Base-by-base conservation (phyloP, 345 rosid genomes). In the Syzygium grande region DNA sequence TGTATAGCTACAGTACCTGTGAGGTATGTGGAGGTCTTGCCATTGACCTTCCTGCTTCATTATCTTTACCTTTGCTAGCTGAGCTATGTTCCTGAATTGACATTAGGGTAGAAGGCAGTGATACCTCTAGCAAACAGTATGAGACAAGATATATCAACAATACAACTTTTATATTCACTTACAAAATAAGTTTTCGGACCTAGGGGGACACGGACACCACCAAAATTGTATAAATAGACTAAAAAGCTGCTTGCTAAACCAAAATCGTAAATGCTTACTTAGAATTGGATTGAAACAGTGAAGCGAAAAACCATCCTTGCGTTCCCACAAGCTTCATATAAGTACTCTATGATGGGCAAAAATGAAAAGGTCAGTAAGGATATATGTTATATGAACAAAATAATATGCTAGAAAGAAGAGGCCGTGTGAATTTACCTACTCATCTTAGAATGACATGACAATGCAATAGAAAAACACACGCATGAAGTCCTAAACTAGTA, bases 291-390 rank as follows among this genome's bases (percentile, higher is more conserved):
- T 94, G 96, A 89, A 84, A 78, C 56, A 91, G 91, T 87, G 95
- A 90, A 87, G 95, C 86, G 17, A 52, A 89, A 91, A 92, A 92
- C 96, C 96, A 92, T 86, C 96, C 96, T 90, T 93, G 94, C 79
- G 94, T 95, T 56, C 95, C 93, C 87, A 93, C 95, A 89, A 95
- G 97, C 92, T 95, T 95, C 88, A 93, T 23, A 58, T 95, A 95
- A 55, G 94, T 93, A 87, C 95, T 90, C 97, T 73, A 73, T 94
- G 91, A 88, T 14, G 19, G 80, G 49, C 49, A 73, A 38, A 73
- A 73, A 38, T 19, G 27, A 22, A 73, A 73, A 38, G 49, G 83
- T 38, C 83, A 38, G 1, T n/a, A 73, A 73, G 12, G 83, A 73
- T 16, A 68, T 73, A 21, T 34, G 25, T 43, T 34, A 38, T 38